These are phyloP conservation scores for Solanum commersonii DNA, from an alignment of 257 asterid genomes.

Conservation along the genomic window DNA sequence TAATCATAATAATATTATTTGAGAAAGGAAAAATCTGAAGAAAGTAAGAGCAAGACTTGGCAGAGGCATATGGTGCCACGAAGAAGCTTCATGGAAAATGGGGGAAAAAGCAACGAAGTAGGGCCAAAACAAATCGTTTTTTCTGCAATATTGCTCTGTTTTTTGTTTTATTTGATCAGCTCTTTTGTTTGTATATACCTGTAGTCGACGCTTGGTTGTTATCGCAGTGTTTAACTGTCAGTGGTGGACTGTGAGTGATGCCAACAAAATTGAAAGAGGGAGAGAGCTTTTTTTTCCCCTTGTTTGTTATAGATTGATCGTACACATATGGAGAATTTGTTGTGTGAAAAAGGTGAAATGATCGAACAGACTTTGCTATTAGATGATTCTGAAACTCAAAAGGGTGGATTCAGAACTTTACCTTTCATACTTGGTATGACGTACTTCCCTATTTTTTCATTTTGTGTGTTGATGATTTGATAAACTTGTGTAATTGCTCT, in stretches of 20 bases:
- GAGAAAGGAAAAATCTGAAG: not conserved
- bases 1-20: too few relatives aligned
- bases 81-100: not conserved
- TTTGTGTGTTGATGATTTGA: not conserved
- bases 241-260: not conserved
- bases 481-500: not conserved
- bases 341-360: not conserved
- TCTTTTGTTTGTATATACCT: not conserved
- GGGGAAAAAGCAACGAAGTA: not conserved
- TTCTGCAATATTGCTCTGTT: not conserved
- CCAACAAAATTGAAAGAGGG: not conserved
- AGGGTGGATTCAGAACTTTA: conserved; percentile 70
- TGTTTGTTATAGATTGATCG: not conserved
- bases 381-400: not conserved
- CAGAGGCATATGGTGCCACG: not conserved
- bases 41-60: not conserved
- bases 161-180: not conserved
- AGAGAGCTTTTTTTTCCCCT: accelerated
- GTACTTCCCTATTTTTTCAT: not conserved
- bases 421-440: conserved; percentile 56
- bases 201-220: not conserved
- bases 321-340: not conserved
- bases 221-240: not conserved
- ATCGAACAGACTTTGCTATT: not conserved
- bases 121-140: too few relatives aligned